Percentiles rank a stretch among this genome's conserved stretches.
phyloP scores from a whole-genome alignment of 2,329 filamentous ascomycete species.

The Huntiella moniliformis region DNA sequence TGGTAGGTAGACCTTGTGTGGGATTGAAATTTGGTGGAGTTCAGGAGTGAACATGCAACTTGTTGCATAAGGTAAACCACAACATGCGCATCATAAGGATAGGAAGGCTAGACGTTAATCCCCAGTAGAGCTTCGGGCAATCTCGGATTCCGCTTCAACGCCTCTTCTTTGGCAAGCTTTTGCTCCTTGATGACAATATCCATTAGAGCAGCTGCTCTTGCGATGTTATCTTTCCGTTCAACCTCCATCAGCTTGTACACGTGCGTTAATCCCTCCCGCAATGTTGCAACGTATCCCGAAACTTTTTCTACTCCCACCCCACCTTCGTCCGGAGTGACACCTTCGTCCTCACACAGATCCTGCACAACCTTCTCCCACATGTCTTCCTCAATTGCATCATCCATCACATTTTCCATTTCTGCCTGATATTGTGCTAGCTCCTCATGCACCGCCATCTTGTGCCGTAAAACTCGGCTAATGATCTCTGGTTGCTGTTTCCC shows the following conservation, averaged over 20 bases:
- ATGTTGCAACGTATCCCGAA: constrained; percentile 1
- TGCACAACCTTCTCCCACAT: constrained; percentile 27
- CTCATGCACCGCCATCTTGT: constrained; percentile 25
- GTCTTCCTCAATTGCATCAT: constrained; percentile 24
- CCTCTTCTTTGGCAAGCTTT: constrained; percentile 17
- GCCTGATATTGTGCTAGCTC: constrained; percentile 21
- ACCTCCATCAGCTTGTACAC: constrained; percentile 22
- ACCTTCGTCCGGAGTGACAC: background rate
- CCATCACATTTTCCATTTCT: constrained; percentile 21
- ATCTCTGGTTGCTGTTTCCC: constrained; percentile 43
- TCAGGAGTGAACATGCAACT: too few species aligned
- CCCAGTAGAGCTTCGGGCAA: constrained; percentile 5
- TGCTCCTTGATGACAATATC: constrained; percentile 24
- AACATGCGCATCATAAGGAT: too few species aligned
- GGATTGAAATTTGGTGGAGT: too few species aligned
- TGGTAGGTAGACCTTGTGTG: too few species aligned
- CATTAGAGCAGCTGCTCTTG: constrained; percentile 23
- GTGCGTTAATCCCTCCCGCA: constrained; percentile 25
- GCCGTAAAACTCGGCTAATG: constrained; percentile 40
- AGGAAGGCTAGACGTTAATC: too few species aligned
- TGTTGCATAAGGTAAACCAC: too few species aligned
- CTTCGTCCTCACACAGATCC: constrained; percentile 13
- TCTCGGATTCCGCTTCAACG: constrained; percentile 10
- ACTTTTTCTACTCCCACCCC: background rate
- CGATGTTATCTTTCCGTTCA: constrained; percentile 22